Evolutionary conservation across 139 green algal species (phyloP).

Genomic region (Closterium sp.): DNA sequence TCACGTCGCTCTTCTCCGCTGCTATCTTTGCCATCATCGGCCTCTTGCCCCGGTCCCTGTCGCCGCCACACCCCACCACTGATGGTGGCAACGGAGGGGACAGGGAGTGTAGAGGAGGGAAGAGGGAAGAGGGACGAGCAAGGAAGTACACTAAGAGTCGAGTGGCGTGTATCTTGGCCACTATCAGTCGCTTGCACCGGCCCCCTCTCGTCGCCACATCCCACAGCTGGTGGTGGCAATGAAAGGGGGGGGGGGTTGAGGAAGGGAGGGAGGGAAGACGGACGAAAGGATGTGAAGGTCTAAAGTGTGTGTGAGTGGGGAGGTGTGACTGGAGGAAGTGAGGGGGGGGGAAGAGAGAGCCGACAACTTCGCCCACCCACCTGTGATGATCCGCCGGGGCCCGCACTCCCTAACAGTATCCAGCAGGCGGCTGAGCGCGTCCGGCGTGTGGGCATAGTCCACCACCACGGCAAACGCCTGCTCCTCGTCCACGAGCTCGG

Average conservation of each 20-base stretch:
- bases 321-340: background rate
- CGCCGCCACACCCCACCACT: conserved; percentile 82
- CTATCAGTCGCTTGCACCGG: too few species aligned
- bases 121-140: background rate
- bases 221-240: too few species aligned
- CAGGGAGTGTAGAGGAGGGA: background rate
- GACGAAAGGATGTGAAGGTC: background rate
- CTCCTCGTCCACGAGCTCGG: conserved; percentile 83
- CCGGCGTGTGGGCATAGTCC: conserved; percentile 83
- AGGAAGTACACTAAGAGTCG: too few species aligned
- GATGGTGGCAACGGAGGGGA: conserved; percentile 50
- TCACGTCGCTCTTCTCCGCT: conserved; percentile 78
- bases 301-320: background rate
- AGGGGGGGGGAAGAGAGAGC: background rate
- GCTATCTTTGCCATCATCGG: conserved; percentile 78
- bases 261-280: background rate
- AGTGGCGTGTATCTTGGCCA: too few species aligned
- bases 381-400: conserved; percentile 60
- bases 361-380: background rate
- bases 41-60: conserved; percentile 63
- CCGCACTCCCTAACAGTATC: conserved; percentile 63
- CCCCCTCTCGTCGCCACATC: too few species aligned
- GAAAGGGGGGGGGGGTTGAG: too few species aligned
- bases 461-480: conserved; percentile 90
- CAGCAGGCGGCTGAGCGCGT: conserved; percentile 66